phyloP scores from a whole-genome alignment of 306 rosid genomes.

The Cucumis cinereus region DNA sequence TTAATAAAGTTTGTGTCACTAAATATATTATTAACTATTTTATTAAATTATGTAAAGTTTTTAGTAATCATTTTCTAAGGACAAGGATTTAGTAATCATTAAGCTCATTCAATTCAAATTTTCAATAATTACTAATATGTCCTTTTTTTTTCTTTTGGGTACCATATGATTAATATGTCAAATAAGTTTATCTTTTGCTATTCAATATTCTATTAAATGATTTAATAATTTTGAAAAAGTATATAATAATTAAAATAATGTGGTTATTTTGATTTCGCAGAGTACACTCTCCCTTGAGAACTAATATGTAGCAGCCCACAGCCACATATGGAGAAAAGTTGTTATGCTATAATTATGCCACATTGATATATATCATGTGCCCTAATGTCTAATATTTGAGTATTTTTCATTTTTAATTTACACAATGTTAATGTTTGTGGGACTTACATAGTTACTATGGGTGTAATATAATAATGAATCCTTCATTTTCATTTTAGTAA shows the following conservation, averaged over 20 bases:
- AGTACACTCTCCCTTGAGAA: constrained; percentile 28
- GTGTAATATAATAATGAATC: not conserved
- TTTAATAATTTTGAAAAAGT: not conserved
- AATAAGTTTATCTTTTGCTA: not conserved
- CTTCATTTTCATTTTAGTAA: not conserved
- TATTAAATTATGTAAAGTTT: not conserved
- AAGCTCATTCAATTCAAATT: not conserved
- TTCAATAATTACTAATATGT: not conserved
- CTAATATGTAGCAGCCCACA: not conserved
- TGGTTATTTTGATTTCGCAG: constrained; percentile 13
- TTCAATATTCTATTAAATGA: not conserved
- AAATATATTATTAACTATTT: not conserved
- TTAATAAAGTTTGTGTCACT: not conserved
- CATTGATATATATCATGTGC: too few species aligned
- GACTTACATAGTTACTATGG: not conserved
- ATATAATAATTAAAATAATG: not conserved
- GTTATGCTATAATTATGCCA: not conserved
- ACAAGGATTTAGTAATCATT: not conserved
- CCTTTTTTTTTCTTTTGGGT: not conserved
- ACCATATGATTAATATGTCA: not conserved
- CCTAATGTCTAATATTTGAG: not conserved
- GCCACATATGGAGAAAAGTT: not conserved
- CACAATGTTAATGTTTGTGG: not conserved
- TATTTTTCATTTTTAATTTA: not conserved
- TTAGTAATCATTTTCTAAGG: not conserved